Evolutionary conservation across 176 grass and related monocot species (phyloP).

Genomic region (Thalia dealbata): DNA sequence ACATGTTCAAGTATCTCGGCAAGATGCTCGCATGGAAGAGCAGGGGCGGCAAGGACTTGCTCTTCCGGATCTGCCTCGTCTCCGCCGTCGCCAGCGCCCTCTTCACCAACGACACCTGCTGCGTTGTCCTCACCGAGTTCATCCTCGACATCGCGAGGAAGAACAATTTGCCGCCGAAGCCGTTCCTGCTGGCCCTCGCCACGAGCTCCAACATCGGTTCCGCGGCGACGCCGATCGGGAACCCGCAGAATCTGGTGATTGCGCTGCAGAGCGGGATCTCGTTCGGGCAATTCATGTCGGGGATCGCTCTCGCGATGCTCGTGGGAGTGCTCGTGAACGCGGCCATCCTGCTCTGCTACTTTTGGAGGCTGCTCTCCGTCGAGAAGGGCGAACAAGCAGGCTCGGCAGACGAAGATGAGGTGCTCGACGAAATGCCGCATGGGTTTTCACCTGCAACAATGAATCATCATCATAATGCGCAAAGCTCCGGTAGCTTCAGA

Average conservation of each 20-base stretch:
- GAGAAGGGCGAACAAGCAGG: conserved; percentile 28
- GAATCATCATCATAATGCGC: conserved; percentile 45
- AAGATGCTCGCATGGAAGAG: conserved; percentile 56
- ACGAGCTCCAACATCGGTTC: conserved; percentile 81
- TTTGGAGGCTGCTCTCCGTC: conserved; percentile 52
- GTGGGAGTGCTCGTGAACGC: conserved; percentile 48
- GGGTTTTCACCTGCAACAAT: conserved; percentile 80
- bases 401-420: conserved; percentile 24
- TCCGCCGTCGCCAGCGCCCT: conserved; percentile 71
- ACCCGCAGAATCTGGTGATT: conserved; percentile 97
- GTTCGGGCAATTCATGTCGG: conserved; percentile 48
- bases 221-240: conserved; percentile 73
- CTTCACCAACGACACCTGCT: conserved; percentile 96
- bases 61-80: conserved; percentile 52
- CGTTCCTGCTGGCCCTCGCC: conserved; percentile 61
- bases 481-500: neutral
- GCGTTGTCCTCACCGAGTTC: conserved; percentile 63
- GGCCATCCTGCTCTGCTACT: conserved; percentile 52
- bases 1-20: conserved; percentile 88
- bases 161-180: conserved; percentile 70
- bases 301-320: conserved; percentile 63
- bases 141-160: conserved; percentile 81
- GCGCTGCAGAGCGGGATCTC: conserved; percentile 81
- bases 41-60: conserved; percentile 69
- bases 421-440: conserved; percentile 66